Evolutionary conservation across 2,329 filamentous ascomycete genomes (phyloP).

Genomic region (Hymenoscyphus linearis): DNA sequence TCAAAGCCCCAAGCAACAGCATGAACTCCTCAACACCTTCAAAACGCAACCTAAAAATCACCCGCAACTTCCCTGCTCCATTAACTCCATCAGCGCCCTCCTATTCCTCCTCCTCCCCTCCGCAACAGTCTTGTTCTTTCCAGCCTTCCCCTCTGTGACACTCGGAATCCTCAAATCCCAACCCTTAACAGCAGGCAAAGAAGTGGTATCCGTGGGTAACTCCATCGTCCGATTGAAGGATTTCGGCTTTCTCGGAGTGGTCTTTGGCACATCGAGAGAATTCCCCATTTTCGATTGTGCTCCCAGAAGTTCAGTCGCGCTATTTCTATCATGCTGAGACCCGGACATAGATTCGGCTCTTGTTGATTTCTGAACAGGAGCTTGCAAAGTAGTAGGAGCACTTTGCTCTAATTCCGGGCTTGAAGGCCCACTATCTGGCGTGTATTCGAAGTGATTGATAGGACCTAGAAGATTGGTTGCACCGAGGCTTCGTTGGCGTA

Average conservation of each 20-base stretch:
- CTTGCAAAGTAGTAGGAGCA: neutral
- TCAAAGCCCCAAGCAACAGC: neutral
- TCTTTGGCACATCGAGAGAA: neutral
- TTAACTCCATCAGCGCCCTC: neutral
- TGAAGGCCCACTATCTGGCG: neutral
- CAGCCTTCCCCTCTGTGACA: neutral
- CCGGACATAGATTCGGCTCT: neutral
- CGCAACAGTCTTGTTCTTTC: neutral
- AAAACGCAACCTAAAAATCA: neutral
- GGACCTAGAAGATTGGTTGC: constrained; percentile 4
- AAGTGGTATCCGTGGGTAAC: neutral
- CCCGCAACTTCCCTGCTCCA: neutral
- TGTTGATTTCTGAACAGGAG: neutral
- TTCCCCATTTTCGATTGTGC: neutral
- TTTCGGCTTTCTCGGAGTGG: neutral
- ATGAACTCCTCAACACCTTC: too few species aligned
- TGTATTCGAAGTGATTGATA: neutral
- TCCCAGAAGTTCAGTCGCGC: neutral
- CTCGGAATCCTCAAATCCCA: neutral
- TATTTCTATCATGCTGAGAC: neutral
- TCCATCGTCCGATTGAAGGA: neutral
- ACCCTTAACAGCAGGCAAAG: neutral
- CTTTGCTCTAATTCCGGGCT: neutral
- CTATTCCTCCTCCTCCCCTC: neutral
- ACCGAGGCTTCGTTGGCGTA: neutral